Evolutionary conservation across 148 eudicot species (phyloP).

Genomic region (Bassia scoparia): DNA sequence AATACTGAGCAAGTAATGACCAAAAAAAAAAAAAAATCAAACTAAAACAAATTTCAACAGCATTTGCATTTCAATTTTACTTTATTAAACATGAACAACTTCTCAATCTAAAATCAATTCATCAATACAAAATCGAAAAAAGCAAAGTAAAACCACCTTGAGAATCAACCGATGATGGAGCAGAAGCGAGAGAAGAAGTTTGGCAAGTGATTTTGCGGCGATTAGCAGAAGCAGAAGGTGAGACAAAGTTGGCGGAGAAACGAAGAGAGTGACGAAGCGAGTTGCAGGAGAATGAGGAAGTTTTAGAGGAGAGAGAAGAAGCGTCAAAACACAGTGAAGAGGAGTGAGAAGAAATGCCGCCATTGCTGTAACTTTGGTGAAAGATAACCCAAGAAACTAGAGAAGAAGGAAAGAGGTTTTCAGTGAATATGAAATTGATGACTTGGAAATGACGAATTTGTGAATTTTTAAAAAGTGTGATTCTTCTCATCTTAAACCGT

Average conservation of each 20-base stretch:
- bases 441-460: too few relatives aligned
- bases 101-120: background rate
- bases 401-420: background rate
- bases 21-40: background rate
- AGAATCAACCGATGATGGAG: conserved; percentile 30
- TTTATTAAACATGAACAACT: too few relatives aligned
- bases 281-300: conserved; percentile 26
- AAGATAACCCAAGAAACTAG: too few relatives aligned
- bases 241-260: conserved; percentile 19
- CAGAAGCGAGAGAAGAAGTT: conserved; percentile 35
- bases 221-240: conserved; percentile 22
- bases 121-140: background rate
- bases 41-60: background rate
- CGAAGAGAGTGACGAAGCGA: conserved; percentile 26
- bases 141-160: conserved; percentile 35
- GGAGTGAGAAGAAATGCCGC: conserved; percentile 37
- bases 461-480: too few relatives aligned
- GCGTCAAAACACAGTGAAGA: conserved; percentile 34
- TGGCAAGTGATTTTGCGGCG: conserved; percentile 47
- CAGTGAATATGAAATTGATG: background rate
- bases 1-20: too few relatives aligned
- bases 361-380: conserved; percentile 12
- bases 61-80: too few relatives aligned
- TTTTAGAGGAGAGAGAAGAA: conserved; percentile 38
- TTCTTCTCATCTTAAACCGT: too few relatives aligned